These are phyloP conservation scores for Lentinula guzmanii DNA, from an alignment of 768 basidiomycete genomes.

Conservation along the genomic window DNA sequence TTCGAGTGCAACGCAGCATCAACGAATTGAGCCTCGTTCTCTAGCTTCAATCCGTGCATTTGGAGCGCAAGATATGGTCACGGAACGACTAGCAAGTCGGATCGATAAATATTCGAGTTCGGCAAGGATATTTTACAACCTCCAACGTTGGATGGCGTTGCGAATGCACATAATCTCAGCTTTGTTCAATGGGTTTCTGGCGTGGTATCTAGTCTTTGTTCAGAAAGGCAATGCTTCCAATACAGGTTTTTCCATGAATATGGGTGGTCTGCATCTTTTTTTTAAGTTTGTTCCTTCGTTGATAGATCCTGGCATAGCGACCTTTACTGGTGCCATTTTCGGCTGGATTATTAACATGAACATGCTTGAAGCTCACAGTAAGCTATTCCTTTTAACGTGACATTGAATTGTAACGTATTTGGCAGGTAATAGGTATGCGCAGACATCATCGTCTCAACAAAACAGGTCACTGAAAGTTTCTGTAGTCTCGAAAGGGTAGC, in stretches of 20 bases:
- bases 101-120: conserved; percentile 32
- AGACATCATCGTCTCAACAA: conserved; percentile 10
- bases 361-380: conserved; percentile 9
- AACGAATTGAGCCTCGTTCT: not conserved
- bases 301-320: conserved; percentile 10
- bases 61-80: conserved; percentile 5
- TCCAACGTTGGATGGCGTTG: conserved; percentile 22
- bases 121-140: conserved; percentile 28
- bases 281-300: not conserved
- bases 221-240: conserved; percentile 21
- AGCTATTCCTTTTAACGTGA: not conserved
- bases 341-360: conserved; percentile 6
- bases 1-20: conserved; percentile 12
- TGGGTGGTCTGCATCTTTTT: conserved; percentile 22
- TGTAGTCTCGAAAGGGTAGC: conserved; percentile 29
- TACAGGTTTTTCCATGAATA: conserved; percentile 31
- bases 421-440: conserved; percentile 10
- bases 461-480: not conserved
- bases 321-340: conserved; percentile 15
- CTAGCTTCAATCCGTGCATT: conserved; percentile 10
- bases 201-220: conserved; percentile 30
- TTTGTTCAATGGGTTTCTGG: conserved; percentile 33
- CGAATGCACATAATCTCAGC: conserved; percentile 39
- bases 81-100: conserved; percentile 22
- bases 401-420: not conserved